phyloP scores from a whole-genome alignment of 306 rosid species.

The Aeschynomene evenia region DNA sequence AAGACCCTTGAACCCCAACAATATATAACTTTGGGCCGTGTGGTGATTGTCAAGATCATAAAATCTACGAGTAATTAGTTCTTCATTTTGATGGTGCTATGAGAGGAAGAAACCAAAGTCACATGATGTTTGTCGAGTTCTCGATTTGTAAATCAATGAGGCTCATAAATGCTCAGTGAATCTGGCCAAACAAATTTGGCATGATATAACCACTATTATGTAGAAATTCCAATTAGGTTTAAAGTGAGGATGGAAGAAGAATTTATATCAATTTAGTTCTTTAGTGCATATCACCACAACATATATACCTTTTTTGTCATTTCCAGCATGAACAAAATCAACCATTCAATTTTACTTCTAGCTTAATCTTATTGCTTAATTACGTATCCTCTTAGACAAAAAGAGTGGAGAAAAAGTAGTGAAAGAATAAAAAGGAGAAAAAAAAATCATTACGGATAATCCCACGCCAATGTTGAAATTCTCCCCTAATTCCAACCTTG shows the following conservation, averaged over 20 bases:
- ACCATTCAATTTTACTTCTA: not conserved
- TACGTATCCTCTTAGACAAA: not conserved
- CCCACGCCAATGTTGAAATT: slow-evolving; percentile 24
- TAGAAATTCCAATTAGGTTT: not conserved
- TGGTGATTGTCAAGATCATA: slow-evolving; percentile 24
- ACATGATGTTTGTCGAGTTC: slow-evolving; percentile 40
- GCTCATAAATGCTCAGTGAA: not conserved
- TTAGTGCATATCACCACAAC: not conserved
- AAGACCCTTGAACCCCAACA: slow-evolving; percentile 13
- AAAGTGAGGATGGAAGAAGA: not conserved
- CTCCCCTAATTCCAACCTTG: slow-evolving; percentile 3
- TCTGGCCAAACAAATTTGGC: slow-evolving; percentile 21
- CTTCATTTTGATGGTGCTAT: slow-evolving; percentile 24
- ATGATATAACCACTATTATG: slow-evolving; percentile 10
- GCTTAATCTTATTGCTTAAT: slow-evolving; percentile 2
- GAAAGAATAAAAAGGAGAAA: not conserved
- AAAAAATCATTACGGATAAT: slow-evolving; percentile 28
- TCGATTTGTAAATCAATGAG: slow-evolving; percentile 12
- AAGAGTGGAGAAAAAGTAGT: not conserved
- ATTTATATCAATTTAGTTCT: not conserved
- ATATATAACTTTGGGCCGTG: not conserved
- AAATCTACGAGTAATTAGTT: not conserved
- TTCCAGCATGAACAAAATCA: slow-evolving; percentile 6
- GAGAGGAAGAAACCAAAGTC: slow-evolving; percentile 27
- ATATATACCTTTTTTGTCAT: slow-evolving; percentile 17